Evolutionary conservation across 2,329 filamentous ascomycete species (phyloP).

Genomic region (Leptoxyphium fumago): DNA sequence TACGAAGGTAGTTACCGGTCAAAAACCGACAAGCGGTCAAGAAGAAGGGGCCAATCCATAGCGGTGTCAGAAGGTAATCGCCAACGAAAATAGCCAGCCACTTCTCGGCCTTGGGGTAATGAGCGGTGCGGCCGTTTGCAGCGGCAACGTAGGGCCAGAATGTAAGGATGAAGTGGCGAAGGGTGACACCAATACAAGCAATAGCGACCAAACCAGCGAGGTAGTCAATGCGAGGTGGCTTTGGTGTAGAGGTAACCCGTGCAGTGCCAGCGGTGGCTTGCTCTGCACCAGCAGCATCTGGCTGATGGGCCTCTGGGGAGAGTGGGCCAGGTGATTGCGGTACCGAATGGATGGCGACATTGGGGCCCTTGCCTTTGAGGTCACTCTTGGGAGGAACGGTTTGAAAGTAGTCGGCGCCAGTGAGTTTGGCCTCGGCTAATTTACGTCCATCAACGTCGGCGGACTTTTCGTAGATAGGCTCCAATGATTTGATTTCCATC

Average conservation of each 20-base stretch:
- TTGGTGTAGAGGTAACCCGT: not conserved
- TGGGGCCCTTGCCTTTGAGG: not conserved
- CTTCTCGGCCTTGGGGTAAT: constrained; percentile 24
- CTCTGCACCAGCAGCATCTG: not conserved
- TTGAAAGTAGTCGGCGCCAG: not conserved
- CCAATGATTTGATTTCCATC: not conserved
- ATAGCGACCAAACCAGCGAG: constrained; percentile 32
- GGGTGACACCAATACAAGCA: constrained; percentile 29
- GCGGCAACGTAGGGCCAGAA: constrained; percentile 25
- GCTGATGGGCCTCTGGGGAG: not conserved
- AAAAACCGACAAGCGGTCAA: constrained; percentile 34
- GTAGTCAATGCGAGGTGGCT: constrained; percentile 26
- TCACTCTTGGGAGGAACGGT: not conserved
- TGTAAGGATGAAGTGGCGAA: constrained; percentile 31
- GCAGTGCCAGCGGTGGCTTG: not conserved
- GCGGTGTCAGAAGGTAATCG: constrained; percentile 30
- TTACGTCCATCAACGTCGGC: not conserved
- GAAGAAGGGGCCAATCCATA: constrained; percentile 36
- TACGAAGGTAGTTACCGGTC: constrained; percentile 26
- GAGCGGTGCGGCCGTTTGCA: constrained; percentile 14
- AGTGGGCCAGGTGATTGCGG: not conserved
- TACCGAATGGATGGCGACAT: not conserved
- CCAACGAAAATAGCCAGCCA: constrained; percentile 29
- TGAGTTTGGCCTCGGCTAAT: not conserved
- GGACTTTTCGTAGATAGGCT: not conserved